A percentile compares a stretch with the other conserved stretches of the same genome.
Conservation (phyloP, 2,329 filamentous ascomycete species). For the Colletotrichum acutatum region DNA sequence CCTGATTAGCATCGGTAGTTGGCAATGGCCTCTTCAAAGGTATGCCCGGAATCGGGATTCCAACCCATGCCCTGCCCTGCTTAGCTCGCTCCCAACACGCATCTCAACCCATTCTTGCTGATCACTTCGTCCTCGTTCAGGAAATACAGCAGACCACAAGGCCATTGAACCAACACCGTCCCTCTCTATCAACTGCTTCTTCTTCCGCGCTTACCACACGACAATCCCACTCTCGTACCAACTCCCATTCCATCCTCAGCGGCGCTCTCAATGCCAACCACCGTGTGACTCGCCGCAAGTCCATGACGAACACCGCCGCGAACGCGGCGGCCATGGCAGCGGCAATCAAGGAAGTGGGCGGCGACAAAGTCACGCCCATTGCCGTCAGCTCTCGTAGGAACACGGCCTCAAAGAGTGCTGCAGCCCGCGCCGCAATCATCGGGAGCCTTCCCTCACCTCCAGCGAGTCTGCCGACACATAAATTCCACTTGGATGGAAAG, state of each 20-base stretch:
- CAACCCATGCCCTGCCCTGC: slow-evolving; percentile 31
- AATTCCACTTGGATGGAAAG: slow-evolving; percentile 60
- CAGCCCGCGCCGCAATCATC: slow-evolving; percentile 62
- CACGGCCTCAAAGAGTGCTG: slow-evolving; percentile 73
- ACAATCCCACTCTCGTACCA: slow-evolving; percentile 76
- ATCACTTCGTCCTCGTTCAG: slow-evolving; percentile 54
- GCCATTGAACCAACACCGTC: slow-evolving; percentile 73
- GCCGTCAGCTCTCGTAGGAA: slow-evolving; percentile 70
- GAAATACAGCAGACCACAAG: slow-evolving; percentile 74
- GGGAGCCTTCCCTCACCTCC: slow-evolving; percentile 73
- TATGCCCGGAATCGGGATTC: slow-evolving; percentile 48
- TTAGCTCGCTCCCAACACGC: slow-evolving; percentile 27
- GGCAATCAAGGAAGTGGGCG: slow-evolving; percentile 73
- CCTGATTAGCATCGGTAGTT: slow-evolving; percentile 43
- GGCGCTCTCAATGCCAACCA: slow-evolving; percentile 83
- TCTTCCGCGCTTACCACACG: slow-evolving; percentile 69
- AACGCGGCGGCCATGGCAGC: slow-evolving; percentile 82
- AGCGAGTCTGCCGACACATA: slow-evolving; percentile 73
- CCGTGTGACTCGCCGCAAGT: slow-evolving; percentile 92
- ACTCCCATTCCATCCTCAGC: slow-evolving; percentile 84
- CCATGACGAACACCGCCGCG: slow-evolving; percentile 80
- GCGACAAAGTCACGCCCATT: slow-evolving; percentile 68
- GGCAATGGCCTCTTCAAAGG: slow-evolving; percentile 73
- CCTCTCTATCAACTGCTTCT: slow-evolving; percentile 67
- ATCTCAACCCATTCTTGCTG: slow-evolving; percentile 46